phyloP scores from a whole-genome alignment of 1,284 basidiomycete genomes.

The Clitocybe nebularis region DNA sequence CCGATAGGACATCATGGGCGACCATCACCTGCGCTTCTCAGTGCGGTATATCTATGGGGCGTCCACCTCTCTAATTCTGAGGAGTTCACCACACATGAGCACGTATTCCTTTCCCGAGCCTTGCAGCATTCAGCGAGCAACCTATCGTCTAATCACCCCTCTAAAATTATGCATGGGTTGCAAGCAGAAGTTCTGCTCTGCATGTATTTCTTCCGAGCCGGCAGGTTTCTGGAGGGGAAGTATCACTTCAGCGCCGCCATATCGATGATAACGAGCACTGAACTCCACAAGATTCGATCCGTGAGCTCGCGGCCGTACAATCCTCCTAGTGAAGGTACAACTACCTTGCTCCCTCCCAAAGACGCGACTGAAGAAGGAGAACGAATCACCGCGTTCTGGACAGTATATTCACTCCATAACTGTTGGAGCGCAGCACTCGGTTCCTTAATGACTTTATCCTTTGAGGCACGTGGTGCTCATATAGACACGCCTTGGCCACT shows the following conservation, averaged over 20 bases:
- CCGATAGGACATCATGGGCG: slow-evolving; percentile 33
- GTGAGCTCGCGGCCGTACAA: slow-evolving; percentile 22
- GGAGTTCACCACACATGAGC: slow-evolving; percentile 28
- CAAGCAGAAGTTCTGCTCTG: slow-evolving; percentile 53
- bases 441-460: slow-evolving; percentile 36
- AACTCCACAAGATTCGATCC: slow-evolving; percentile 38
- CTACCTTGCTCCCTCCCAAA: slow-evolving; percentile 21
- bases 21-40: slow-evolving; percentile 46
- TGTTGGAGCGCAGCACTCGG: slow-evolving; percentile 43
- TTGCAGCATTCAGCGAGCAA: slow-evolving; percentile 36
- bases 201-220: slow-evolving; percentile 46
- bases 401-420: slow-evolving; percentile 46
- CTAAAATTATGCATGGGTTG: slow-evolving; percentile 43
- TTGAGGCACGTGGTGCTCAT: slow-evolving; percentile 38
- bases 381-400: slow-evolving; percentile 54
- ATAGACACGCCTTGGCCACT: slow-evolving; percentile 59
- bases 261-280: slow-evolving; percentile 32
- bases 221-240: slow-evolving; percentile 39
- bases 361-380: slow-evolving; percentile 49
- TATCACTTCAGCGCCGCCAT: slow-evolving; percentile 34
- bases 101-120: slow-evolving; percentile 36
- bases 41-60: slow-evolving; percentile 45
- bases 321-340: slow-evolving; percentile 10
- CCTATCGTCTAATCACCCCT: slow-evolving; percentile 33
- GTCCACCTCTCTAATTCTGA: slow-evolving; percentile 35